Evolutionary conservation across 805 yeast species (phyloP).

Genomic region (Candida ficus): DNA sequence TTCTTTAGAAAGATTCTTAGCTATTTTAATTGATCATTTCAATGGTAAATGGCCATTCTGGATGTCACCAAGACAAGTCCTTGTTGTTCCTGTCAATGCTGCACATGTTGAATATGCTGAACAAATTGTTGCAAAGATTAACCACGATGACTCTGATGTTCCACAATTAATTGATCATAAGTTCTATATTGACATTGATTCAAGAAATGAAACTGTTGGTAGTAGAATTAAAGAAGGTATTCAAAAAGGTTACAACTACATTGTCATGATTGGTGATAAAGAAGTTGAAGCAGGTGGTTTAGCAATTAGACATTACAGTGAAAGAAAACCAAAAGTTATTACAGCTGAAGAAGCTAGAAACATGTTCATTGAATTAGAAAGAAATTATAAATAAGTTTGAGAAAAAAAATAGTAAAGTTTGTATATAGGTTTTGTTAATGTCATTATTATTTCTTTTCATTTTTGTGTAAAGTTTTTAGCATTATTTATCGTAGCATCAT

Average conservation of each 20-base stretch:
- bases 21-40: constrained; percentile 83
- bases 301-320: constrained; percentile 58
- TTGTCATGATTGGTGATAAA: constrained; percentile 83
- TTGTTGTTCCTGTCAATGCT: constrained; percentile 73
- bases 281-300: constrained; percentile 58
- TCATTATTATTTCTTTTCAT: neutral
- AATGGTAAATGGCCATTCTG: constrained; percentile 97
- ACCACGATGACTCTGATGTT: constrained; percentile 42
- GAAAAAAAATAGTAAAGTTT: neutral
- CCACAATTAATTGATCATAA: constrained; percentile 53
- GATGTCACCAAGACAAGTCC: constrained; percentile 89
- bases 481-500: constrained; percentile 7
- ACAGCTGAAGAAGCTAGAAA: constrained; percentile 45
- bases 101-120: constrained; percentile 52
- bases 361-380: constrained; percentile 53
- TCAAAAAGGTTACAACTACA: constrained; percentile 66
- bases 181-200: constrained; percentile 73
- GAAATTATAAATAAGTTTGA: constrained; percentile 28
- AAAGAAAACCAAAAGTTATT: constrained; percentile 38
- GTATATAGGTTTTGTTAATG: too few species aligned
- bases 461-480: neutral
- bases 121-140: constrained; percentile 39
- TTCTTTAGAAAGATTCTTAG: constrained; percentile 87
- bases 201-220: constrained; percentile 73
- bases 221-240: constrained; percentile 76